Evolutionary conservation across 176 grass and related monocot genomes (phyloP).

Genomic region (Bothriochloa decipiens): DNA sequence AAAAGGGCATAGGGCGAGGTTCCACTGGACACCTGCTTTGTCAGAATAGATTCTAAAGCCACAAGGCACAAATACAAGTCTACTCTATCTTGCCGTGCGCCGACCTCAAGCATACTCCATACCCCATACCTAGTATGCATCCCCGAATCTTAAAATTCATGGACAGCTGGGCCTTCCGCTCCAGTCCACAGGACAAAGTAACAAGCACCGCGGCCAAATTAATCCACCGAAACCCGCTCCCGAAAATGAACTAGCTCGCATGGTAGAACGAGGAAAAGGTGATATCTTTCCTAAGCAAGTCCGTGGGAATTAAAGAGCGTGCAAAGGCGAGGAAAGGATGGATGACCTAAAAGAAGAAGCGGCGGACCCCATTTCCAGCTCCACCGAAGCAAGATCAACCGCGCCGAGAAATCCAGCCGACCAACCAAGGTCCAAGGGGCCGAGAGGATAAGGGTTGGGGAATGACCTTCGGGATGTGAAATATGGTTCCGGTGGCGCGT

Average conservation of each 20-base stretch:
- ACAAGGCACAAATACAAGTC: background rate
- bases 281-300: background rate
- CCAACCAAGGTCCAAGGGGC: background rate
- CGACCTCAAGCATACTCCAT: no score
- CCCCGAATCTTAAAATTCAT: no score
- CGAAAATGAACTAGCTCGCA: background rate
- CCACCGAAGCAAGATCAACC: background rate
- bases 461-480: no score
- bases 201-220: background rate
- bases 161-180: no score
- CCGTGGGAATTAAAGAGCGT: background rate
- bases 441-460: no score
- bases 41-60: slow-evolving; percentile 43
- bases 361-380: background rate
- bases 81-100: no score
- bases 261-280: background rate
- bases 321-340: background rate
- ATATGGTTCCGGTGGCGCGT: background rate
- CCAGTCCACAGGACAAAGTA: background rate
- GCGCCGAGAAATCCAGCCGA: background rate
- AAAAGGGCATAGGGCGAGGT: slow-evolving; percentile 25
- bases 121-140: no score
- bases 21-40: slow-evolving; percentile 1
- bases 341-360: background rate
- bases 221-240: background rate